Evolutionary conservation across 2,329 filamentous ascomycete species (phyloP), one percentile per base, ranked within the genome.

Genomic region (Proliferodiscus dingleyae): DNA sequence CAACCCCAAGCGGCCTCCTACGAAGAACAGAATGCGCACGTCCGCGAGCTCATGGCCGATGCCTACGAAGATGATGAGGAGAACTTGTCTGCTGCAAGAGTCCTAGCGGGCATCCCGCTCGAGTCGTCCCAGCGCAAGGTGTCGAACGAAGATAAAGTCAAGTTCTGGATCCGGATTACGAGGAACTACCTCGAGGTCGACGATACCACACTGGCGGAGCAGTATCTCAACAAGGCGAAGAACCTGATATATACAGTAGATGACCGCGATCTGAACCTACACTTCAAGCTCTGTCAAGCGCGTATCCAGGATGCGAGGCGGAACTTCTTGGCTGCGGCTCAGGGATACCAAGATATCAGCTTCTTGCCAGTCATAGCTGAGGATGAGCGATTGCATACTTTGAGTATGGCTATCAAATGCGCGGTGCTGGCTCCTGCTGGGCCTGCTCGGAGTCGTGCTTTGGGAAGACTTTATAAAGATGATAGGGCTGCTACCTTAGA

Each of bases 141-240:
- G 28, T 81, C 83, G 22, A 83, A 89, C 63, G 81, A 87, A 58
- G 86, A 91, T 56, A 90, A 89, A 68, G 88, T 89, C 7, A 75
- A 76, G 44, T 80, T 93, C 44, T 97, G 91, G 88, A 85, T 97
- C 57, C 87, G 91, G 49, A 95, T 98, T 62, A 89, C 94, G 63
- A 81, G 93, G 51, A 86, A 94, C 71, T 94, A 93, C 64, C 79
- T 98, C 51, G 91, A 98, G 70, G 88, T 90, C 38, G 91, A 95
- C 64, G 90, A 97, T 68, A 85, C 88, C 7, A 89, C 85, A 1
- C 77, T 79, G 28, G 93, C 93, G 33, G 89, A 94, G 64, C 80
- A 78, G 32, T 95, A 90, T 64, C 77, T 98, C 60, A 96, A 96
- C 74, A 90, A 91, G 67, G 85, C 95, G 66, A 97, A 96, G 70